Evolutionary conservation across 306 rosid species (phyloP).

Genomic region (Acacia melanoxylon): DNA sequence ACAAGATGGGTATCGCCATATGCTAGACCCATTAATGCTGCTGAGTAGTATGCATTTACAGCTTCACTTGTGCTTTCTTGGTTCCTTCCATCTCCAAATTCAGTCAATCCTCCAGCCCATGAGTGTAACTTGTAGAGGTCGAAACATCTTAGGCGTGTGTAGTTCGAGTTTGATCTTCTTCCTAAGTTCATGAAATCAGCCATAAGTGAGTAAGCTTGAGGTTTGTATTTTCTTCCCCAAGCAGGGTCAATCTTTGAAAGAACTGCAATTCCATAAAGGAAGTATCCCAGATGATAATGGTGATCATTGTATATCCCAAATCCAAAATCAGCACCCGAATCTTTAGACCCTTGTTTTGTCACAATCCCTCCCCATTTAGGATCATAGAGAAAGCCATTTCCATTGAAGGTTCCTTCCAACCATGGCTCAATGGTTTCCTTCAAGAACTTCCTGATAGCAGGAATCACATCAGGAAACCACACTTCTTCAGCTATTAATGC

Average conservation of each 20-base stretch:
- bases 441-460: constrained; percentile 49
- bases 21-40: constrained; percentile 77
- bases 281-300: constrained; percentile 87
- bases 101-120: constrained; percentile 87
- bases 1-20: constrained; percentile 67
- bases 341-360: constrained; percentile 64
- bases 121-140: constrained; percentile 79
- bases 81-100: constrained; percentile 78
- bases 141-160: constrained; percentile 76
- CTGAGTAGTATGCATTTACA: constrained; percentile 79
- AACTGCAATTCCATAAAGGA: constrained; percentile 78
- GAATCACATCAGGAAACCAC: constrained; percentile 51
- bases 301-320: constrained; percentile 86
- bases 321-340: constrained; percentile 77
- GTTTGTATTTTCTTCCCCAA: constrained; percentile 76
- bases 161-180: constrained; percentile 35
- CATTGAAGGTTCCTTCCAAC: constrained; percentile 72
- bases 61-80: constrained; percentile 94
- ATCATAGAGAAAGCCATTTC: constrained; percentile 79
- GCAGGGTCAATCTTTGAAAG: constrained; percentile 75
- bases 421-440: constrained; percentile 78
- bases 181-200: constrained; percentile 70
- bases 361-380: constrained; percentile 79
- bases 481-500: constrained; percentile 90
- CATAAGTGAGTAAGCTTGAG: constrained; percentile 68